Evolutionary conservation across 1,284 basidiomycete species (phyloP).

Genomic region (Fomitopsis schrenkii): DNA sequence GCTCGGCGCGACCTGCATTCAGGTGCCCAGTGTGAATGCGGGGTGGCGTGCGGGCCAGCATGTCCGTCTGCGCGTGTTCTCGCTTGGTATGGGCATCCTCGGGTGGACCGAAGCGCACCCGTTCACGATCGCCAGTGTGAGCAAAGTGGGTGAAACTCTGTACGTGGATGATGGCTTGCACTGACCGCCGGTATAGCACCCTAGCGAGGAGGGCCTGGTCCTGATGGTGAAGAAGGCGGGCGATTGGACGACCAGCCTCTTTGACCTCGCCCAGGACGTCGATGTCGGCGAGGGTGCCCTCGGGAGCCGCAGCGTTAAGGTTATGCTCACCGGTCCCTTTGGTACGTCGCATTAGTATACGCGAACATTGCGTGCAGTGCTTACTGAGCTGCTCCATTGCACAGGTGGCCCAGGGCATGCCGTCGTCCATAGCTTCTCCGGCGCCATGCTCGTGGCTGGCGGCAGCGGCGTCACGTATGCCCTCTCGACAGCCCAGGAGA

Average conservation of each 20-base stretch:
- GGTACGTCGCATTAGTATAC: constrained; percentile 32
- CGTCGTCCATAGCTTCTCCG: constrained; percentile 60
- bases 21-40: constrained; percentile 54
- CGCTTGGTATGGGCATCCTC: constrained; percentile 47
- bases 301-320: constrained; percentile 41
- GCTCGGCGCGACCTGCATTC: constrained; percentile 54
- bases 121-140: constrained; percentile 68
- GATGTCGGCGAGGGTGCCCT: constrained; percentile 12
- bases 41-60: constrained; percentile 87
- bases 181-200: neutral
- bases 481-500: constrained; percentile 58
- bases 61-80: constrained; percentile 65
- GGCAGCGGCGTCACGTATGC: constrained; percentile 74
- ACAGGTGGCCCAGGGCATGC: constrained; percentile 58
- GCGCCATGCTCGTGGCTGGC: constrained; percentile 62
- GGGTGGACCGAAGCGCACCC: constrained; percentile 59
- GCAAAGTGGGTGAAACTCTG: constrained; percentile 15
- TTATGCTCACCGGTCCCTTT: constrained; percentile 76
- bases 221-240: constrained; percentile 63
- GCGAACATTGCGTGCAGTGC: neutral
- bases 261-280: constrained; percentile 46
- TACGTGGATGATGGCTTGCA: neutral
- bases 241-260: constrained; percentile 59
- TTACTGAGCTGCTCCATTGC: neutral
- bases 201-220: constrained; percentile 38